These are phyloP conservation scores for Hemisphaericaspora subhashii DNA, from an alignment of 1,139 yeast genomes.

Conservation along the genomic window DNA sequence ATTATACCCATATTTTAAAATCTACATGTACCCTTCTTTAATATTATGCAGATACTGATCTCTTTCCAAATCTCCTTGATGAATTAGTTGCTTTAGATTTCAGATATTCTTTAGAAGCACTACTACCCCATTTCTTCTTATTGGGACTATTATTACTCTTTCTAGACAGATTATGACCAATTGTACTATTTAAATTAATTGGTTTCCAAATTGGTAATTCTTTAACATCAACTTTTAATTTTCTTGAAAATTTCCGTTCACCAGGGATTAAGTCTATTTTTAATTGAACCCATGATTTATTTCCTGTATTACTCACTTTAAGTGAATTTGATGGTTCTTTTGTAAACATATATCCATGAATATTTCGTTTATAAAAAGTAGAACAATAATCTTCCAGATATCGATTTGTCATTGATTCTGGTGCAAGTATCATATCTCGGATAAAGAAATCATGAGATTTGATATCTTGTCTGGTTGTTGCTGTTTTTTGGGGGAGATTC, in stretches of 20 bases:
- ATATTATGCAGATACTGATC: not conserved
- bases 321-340: constrained; percentile 27
- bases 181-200: constrained; percentile 16
- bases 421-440: constrained; percentile 5
- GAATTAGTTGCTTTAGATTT: constrained; percentile 12
- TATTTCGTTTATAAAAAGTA: constrained; percentile 37
- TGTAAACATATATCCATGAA: constrained; percentile 40
- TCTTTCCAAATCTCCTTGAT: constrained; percentile 16
- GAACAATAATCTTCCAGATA: constrained; percentile 18
- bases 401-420: constrained; percentile 3
- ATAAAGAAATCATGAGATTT: constrained; percentile 6
- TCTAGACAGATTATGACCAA: not conserved
- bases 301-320: constrained; percentile 24
- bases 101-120: constrained; percentile 6
- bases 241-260: constrained; percentile 16
- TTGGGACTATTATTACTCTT: not conserved
- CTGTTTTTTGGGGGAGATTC: constrained; percentile 8
- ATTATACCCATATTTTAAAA: no score
- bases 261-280: constrained; percentile 25
- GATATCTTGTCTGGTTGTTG: constrained; percentile 2
- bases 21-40: no score
- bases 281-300: constrained; percentile 31
- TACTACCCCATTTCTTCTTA: constrained; percentile 2
- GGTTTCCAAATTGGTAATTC: constrained; percentile 34
- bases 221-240: constrained; percentile 29